These are phyloP conservation scores for Cicer pinnatifidum DNA, from an alignment of 306 rosid species.

Conservation along the genomic window DNA sequence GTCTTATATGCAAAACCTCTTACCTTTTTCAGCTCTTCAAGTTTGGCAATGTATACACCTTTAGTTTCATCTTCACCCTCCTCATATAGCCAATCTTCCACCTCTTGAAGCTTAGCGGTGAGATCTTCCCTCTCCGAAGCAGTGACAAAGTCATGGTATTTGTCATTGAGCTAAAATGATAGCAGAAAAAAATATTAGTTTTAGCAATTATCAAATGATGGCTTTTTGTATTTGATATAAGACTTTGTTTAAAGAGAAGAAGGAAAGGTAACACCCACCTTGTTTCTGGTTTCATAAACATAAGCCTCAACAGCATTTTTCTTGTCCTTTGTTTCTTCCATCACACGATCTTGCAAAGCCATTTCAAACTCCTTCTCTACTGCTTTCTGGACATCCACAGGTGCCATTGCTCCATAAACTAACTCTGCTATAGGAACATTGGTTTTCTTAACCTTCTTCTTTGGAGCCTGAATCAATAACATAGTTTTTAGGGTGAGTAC, in stretches of 20 bases:
- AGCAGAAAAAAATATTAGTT: conserved; percentile 29
- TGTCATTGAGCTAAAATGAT: conserved; percentile 73
- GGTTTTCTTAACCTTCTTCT: conserved; percentile 84
- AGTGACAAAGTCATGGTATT: conserved; percentile 73
- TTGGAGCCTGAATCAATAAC: conserved; percentile 68
- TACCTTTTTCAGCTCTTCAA: conserved; percentile 90
- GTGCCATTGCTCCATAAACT: conserved; percentile 75
- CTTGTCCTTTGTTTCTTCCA: conserved; percentile 97
- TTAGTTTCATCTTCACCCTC: conserved; percentile 96
- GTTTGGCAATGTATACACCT: conserved; percentile 91
- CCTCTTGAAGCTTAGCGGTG: conserved; percentile 72
- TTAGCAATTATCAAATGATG: conserved; percentile 1
- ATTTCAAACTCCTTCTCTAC: conserved; percentile 90
- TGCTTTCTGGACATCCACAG: conserved; percentile 80
- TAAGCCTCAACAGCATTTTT: conserved; percentile 97
- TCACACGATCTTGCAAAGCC: conserved; percentile 97
- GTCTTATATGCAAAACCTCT: neutral
- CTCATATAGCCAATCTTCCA: conserved; percentile 94
- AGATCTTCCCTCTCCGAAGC: conserved; percentile 75
- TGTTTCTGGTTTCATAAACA: conserved; percentile 94
- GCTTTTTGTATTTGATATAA: conserved; percentile 9
- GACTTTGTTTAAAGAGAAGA: neutral
- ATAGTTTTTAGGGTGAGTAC: neutral
- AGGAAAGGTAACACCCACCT: conserved; percentile 52
- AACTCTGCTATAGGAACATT: conserved; percentile 67